Percentiles rank a stretch among this genome's conserved stretches.
Evolutionary conservation across 73 alveolate genomes (phyloP).

Genomic region (Paramecium sexaurelia): DNA sequence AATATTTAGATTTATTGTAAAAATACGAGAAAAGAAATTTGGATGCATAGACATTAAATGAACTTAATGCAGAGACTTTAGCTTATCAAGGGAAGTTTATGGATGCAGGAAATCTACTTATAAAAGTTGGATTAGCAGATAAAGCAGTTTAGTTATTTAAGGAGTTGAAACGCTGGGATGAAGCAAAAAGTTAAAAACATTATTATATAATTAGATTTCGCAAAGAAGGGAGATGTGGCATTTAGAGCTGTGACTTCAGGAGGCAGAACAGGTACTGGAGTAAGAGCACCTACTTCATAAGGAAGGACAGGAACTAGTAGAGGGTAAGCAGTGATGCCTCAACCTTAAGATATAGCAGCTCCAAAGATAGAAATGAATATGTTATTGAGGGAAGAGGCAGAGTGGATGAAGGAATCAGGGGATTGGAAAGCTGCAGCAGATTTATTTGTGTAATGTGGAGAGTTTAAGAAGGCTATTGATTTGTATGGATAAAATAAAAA

Average conservation of each 20-base stretch:
- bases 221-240: slow-evolving; percentile 1
- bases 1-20: background rate
- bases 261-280: background rate
- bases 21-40: slow-evolving; percentile 35
- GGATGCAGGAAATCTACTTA: slow-evolving; percentile 52
- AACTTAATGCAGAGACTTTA: slow-evolving; percentile 7
- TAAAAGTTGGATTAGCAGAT: slow-evolving; percentile 43
- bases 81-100: slow-evolving; percentile 4
- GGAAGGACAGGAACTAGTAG: background rate
- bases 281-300: background rate
- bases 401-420: slow-evolving; percentile 39
- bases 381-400: slow-evolving; percentile 11
- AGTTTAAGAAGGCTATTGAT: background rate
- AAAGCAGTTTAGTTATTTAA: slow-evolving; percentile 7
- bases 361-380: slow-evolving; percentile 27
- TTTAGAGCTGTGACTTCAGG: background rate
- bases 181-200: slow-evolving; percentile 13
- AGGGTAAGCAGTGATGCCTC: slow-evolving; percentile 4
- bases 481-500: slow-evolving; percentile 26
- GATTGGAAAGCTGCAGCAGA: slow-evolving; percentile 59
- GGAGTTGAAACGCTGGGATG: slow-evolving; percentile 37
- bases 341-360: background rate
- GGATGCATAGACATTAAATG: background rate
- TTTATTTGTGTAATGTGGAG: background rate
- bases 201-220: background rate